Evolutionary conservation across 495 filamentous ascomycete species (phyloP).

Genomic region (Niebla homalea): DNA sequence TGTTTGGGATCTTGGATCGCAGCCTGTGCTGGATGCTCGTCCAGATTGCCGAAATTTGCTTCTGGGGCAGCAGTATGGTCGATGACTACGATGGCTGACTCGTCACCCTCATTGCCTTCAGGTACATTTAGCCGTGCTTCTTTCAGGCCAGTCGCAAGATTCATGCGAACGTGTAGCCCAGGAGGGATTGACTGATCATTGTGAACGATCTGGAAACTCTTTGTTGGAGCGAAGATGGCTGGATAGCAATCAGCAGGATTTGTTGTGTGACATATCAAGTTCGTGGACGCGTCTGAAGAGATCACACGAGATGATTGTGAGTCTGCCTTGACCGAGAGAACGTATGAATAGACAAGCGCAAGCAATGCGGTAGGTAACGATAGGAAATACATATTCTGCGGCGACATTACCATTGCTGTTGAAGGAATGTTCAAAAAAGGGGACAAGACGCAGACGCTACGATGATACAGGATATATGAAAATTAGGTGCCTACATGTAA

Average conservation of each 20-base stretch:
- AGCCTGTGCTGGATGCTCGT: neutral
- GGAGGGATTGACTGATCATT: conserved; percentile 50
- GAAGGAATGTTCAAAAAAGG: too few species aligned
- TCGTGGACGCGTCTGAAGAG: conserved; percentile 18
- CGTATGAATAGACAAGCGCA: neutral
- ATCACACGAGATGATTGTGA: neutral
- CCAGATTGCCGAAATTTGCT: too few species aligned
- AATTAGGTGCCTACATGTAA: too few species aligned
- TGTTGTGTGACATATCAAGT: conserved; percentile 50
- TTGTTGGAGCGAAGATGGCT: conserved; percentile 43
- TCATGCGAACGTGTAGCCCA: conserved; percentile 49
- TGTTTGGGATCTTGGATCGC: neutral
- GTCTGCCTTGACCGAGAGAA: neutral
- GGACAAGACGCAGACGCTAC: too few species aligned
- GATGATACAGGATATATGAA: too few species aligned
- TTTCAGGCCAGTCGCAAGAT: conserved; percentile 46
- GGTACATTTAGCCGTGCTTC: conserved; percentile 42
- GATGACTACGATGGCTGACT: conserved; percentile 13
- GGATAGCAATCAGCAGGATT: conserved; percentile 51
- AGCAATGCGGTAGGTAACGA: neutral
- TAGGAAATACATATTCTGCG: neutral
- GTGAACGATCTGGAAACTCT: conserved; percentile 46
- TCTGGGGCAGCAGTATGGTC: conserved; percentile 8
- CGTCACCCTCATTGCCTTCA: conserved; percentile 4
- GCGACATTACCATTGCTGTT: neutral